Conservation (phyloP, 805 yeast species). For the Myxozyma sirexii region DNA sequence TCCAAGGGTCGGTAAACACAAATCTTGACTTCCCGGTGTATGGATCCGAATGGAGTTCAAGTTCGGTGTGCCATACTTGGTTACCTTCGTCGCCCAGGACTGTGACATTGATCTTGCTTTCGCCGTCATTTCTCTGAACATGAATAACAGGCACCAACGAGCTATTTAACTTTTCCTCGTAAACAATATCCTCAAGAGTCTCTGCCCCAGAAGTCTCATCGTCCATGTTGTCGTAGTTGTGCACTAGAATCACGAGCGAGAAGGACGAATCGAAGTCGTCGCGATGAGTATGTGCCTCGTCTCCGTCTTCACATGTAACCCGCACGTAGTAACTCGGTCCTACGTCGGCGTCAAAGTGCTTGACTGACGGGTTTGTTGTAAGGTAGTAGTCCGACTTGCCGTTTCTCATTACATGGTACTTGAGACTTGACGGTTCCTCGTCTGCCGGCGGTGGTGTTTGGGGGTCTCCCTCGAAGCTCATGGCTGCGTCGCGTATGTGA, state of each 20-base stretch:
- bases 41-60: conserved; percentile 21
- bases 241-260: conserved; percentile 22
- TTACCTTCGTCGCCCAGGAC: conserved; percentile 19
- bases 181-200: not conserved
- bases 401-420: conserved; percentile 61
- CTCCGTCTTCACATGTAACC: conserved; percentile 29
- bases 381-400: conserved; percentile 57
- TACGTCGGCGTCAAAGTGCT: conserved; percentile 59
- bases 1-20: conserved; percentile 28
- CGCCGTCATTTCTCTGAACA: conserved; percentile 23
- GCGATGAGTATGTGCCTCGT: not conserved
- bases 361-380: conserved; percentile 66
- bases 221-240: conserved; percentile 21
- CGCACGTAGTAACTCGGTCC: conserved; percentile 67
- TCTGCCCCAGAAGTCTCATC: not conserved
- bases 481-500: not conserved
- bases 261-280: conserved; percentile 16
- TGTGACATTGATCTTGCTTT: conserved; percentile 17
- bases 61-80: conserved; percentile 14
- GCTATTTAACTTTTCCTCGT: not conserved
- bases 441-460: not conserved
- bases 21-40: conserved; percentile 16
- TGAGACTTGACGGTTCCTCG: conserved; percentile 41
- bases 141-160: conserved; percentile 23
- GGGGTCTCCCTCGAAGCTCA: not conserved